A percentile compares a stretch with the other conserved stretches of the same genome.
These are phyloP conservation scores for Gastrolobium bilobum DNA, from an alignment of 306 rosid species.

Conservation along the genomic window DNA sequence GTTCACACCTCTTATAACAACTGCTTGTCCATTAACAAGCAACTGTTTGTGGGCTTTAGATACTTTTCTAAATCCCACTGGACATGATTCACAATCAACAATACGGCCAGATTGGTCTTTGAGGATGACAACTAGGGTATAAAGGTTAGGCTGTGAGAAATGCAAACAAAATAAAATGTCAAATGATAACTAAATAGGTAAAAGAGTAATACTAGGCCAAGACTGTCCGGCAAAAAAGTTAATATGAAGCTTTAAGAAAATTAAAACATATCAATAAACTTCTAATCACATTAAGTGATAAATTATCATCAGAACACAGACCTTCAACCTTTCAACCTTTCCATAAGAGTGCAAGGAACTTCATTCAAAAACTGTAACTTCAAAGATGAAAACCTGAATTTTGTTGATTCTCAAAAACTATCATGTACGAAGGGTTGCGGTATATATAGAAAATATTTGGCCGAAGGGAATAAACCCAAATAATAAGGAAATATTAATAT, in stretches of 20 bases:
- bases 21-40: constrained; percentile 87
- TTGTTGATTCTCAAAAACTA: too few species aligned
- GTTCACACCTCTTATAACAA: constrained; percentile 90
- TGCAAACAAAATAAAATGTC: constrained; percentile 40
- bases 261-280: constrained; percentile 24
- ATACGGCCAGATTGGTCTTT: constrained; percentile 76
- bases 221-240: constrained; percentile 1
- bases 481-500: too few species aligned
- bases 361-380: constrained; percentile 5
- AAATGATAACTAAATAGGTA: constrained; percentile 28
- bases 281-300: constrained; percentile 20
- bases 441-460: too few species aligned
- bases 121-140: constrained; percentile 79
- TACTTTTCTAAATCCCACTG: constrained; percentile 80
- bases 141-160: constrained; percentile 80
- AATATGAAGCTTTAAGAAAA: constrained; percentile 20
- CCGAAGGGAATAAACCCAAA: too few species aligned
- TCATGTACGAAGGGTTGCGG: too few species aligned
- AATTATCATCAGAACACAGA: constrained; percentile 16
- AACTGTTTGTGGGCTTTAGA: constrained; percentile 89
- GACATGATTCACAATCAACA: constrained; percentile 88
- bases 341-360: neutral
- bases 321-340: constrained; percentile 35
- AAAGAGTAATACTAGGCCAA: constrained; percentile 5
- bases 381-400: too few species aligned